These are phyloP conservation scores for Acer campestre DNA, from an alignment of 345 rosid species.

Conservation along the genomic window DNA sequence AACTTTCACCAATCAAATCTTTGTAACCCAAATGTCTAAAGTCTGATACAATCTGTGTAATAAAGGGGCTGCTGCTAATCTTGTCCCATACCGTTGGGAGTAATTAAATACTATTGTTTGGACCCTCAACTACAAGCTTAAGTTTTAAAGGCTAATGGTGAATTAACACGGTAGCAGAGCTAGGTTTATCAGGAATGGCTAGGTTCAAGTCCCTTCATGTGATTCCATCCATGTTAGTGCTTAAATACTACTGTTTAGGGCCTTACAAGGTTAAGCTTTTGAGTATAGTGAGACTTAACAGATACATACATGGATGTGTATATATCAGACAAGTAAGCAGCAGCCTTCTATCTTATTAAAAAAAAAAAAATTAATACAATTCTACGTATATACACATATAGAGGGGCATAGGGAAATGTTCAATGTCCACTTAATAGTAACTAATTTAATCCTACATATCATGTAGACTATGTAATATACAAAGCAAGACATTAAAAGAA, in stretches of 20 bases:
- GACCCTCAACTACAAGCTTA: neutral
- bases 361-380: too few species aligned
- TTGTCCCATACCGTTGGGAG: neutral
- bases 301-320: neutral
- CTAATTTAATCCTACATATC: neutral
- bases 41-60: neutral
- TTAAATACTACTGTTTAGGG: neutral
- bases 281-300: neutral
- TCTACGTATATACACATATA: neutral
- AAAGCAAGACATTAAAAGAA: constrained; percentile 5
- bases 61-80: neutral
- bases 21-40: neutral
- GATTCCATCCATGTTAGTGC: neutral
- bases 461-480: neutral
- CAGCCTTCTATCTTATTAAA: neutral
- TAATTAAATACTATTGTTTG: neutral
- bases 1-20: neutral
- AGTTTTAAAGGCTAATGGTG: neutral
- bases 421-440: neutral
- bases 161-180: neutral
- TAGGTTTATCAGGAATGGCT: neutral
- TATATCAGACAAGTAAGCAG: neutral
- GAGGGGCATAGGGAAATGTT: too few species aligned
- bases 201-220: neutral
- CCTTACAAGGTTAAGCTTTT: neutral